Conservation (phyloP, 148 eudicot genomes). For the Vaccinium myrtillus region DNA sequence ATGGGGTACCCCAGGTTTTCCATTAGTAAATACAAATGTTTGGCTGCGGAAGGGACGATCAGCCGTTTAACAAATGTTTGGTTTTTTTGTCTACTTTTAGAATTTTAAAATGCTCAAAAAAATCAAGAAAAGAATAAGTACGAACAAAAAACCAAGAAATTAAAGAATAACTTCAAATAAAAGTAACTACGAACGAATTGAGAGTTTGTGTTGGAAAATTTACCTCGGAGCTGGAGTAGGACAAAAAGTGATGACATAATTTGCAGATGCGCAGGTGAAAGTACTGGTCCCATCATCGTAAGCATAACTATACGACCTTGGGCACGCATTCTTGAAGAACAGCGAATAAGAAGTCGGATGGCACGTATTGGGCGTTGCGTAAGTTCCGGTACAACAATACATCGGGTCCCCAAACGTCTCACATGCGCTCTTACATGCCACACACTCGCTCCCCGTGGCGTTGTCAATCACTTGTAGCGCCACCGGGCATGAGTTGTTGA, state of each 20-base stretch:
- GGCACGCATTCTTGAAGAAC: slow-evolving; percentile 70
- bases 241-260: slow-evolving; percentile 72
- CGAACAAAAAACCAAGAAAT: background rate
- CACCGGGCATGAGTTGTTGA: slow-evolving; percentile 55
- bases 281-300: slow-evolving; percentile 79
- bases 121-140: too few relatives aligned
- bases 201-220: background rate
- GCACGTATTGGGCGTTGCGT: slow-evolving; percentile 59
- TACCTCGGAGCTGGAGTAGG: slow-evolving; percentile 49
- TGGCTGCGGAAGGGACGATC: background rate
- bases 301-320: slow-evolving; percentile 77
- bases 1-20: too few relatives aligned
- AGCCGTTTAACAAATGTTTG: background rate
- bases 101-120: background rate
- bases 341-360: slow-evolving; percentile 61
- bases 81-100: background rate
- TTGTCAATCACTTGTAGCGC: slow-evolving; percentile 28
- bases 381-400: slow-evolving; percentile 74
- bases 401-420: slow-evolving; percentile 60
- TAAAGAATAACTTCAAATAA: too few relatives aligned
- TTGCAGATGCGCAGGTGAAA: slow-evolving; percentile 66
- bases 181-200: background rate
- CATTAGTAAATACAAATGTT: background rate
- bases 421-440: slow-evolving; percentile 83
- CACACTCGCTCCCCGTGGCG: slow-evolving; percentile 17